Base-by-base conservation (phyloP, 2,329 filamentous ascomycete genomes). In the Rhynchosporium graminicola region DNA sequence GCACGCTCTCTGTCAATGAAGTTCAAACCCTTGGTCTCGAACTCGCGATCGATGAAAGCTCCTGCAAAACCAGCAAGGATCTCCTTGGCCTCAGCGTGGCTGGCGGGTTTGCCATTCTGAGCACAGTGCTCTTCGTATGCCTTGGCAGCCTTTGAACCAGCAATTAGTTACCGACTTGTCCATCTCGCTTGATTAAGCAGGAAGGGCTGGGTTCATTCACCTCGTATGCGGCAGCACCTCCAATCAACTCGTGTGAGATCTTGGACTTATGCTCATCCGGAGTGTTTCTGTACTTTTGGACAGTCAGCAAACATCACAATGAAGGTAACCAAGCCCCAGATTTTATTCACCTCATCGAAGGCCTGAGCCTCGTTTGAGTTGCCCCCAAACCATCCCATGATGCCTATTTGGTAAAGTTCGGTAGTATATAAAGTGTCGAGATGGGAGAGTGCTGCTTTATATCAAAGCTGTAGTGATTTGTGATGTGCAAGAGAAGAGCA, bases 261-360 rank as follows among this genome's bases (percentile, higher is more conserved):
- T 62, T 64, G 10, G 63, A 56, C 42, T 57, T 62, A 38, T 64
- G 63, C 50, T 64, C 63, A 20, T 62, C 63, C 7, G 63, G 56
- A 28, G 63, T 55, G 36, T 64, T 62, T 46, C 56, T 33, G 56
- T 56, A 64, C 63, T 64, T 10, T 20, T 20, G 4, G 38, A 28
- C 10, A 42, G 29, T 42, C 20, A 52, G 38, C 13, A 60, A 36
- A 51, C 10, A 15, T 3, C 3, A 1, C n/a, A 20, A 3, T 20
- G 33, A 26, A 40, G 6, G 29, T 10, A 13, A 7, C 13, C 31
- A 2, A n/a, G 26, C 10, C n/a, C 28, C 13, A 15, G 5, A 4
- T 3, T 10, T 40, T 13, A 54, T n/a, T 28, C 46, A 59, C 61
- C 57, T 63, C 20, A 12, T 63, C 42, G 48, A 59, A 63, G n/a